Evolutionary conservation across 805 yeast genomes (phyloP).

Genomic region (Candida rishiriensis): DNA sequence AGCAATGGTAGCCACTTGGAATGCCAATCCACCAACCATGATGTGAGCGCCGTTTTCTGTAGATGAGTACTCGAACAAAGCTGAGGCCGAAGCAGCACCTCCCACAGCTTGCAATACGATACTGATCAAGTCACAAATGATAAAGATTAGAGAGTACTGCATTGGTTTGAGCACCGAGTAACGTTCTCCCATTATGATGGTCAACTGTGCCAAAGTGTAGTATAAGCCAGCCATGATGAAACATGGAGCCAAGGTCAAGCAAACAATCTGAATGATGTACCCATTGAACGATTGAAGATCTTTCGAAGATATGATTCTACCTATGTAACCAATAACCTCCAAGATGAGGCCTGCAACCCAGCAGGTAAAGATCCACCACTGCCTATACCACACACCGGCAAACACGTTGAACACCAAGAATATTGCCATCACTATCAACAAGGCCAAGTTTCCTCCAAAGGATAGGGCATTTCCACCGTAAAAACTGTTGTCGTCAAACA

Average conservation of each 20-base stretch:
- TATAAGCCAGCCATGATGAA: slow-evolving; percentile 83
- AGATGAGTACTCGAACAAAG: slow-evolving; percentile 29
- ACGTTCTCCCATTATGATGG: slow-evolving; percentile 54
- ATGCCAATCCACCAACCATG: slow-evolving; percentile 74
- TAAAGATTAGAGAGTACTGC: slow-evolving; percentile 59
- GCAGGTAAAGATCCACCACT: slow-evolving; percentile 64
- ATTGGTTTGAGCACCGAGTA: slow-evolving; percentile 53
- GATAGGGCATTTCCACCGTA: slow-evolving; percentile 45
- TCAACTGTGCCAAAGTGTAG: slow-evolving; percentile 61
- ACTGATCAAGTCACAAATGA: slow-evolving; percentile 60
- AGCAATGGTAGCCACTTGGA: slow-evolving; percentile 70
- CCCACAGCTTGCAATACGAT: slow-evolving; percentile 69
- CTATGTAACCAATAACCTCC: slow-evolving; percentile 67
- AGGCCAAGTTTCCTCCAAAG: slow-evolving; percentile 54
- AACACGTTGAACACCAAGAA: slow-evolving; percentile 38
- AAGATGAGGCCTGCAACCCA: slow-evolving; percentile 53
- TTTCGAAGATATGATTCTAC: slow-evolving; percentile 45
- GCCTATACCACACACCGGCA: slow-evolving; percentile 42
- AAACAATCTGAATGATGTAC: slow-evolving; percentile 60
- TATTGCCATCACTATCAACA: slow-evolving; percentile 49
- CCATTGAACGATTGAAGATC: slow-evolving; percentile 32
- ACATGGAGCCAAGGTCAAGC: slow-evolving; percentile 76
- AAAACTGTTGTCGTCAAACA: slow-evolving; percentile 14
- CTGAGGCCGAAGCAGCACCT: slow-evolving; percentile 64
- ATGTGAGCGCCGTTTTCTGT: slow-evolving; percentile 51